These are phyloP conservation scores for Talaromyces proteolyticus DNA, from an alignment of 495 filamentous ascomycete genomes.

Conservation along the genomic window DNA sequence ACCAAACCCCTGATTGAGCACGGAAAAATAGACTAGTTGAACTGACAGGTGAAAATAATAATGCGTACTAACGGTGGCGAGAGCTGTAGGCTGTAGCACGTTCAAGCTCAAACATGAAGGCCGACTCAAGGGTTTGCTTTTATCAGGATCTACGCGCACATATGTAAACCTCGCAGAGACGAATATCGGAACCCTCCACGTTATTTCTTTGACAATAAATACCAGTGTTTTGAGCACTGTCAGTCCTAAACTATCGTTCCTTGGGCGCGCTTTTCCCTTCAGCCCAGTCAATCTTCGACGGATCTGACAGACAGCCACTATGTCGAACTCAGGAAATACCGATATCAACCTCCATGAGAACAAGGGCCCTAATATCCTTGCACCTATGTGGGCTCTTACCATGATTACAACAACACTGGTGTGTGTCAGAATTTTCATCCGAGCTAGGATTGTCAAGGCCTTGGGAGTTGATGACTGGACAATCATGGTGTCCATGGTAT, in stretches of 20 bases:
- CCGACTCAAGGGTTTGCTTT: background rate
- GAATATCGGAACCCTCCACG: background rate
- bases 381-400: constrained; percentile 32
- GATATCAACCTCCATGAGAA: constrained; percentile 12
- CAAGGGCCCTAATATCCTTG: constrained; percentile 35
- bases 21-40: no score
- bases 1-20: no score
- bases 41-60: no score
- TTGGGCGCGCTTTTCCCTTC: background rate
- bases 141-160: no score
- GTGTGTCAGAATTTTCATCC: constrained; percentile 39
- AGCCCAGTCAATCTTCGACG: background rate
- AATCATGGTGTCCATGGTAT: constrained; percentile 37
- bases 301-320: background rate
- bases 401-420: constrained; percentile 25
- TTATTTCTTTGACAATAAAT: background rate
- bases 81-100: no score
- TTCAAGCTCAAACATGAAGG: no score
- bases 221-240: background rate
- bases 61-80: no score
- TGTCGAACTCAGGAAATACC: constrained; percentile 3
- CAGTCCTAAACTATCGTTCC: background rate
- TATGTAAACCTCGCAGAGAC: background rate
- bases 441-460: constrained; percentile 32
- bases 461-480: constrained; percentile 47